These are phyloP conservation scores for Tetradesmus obliquus DNA, from an alignment of 139 green algal genomes.

Conservation along the genomic window DNA sequence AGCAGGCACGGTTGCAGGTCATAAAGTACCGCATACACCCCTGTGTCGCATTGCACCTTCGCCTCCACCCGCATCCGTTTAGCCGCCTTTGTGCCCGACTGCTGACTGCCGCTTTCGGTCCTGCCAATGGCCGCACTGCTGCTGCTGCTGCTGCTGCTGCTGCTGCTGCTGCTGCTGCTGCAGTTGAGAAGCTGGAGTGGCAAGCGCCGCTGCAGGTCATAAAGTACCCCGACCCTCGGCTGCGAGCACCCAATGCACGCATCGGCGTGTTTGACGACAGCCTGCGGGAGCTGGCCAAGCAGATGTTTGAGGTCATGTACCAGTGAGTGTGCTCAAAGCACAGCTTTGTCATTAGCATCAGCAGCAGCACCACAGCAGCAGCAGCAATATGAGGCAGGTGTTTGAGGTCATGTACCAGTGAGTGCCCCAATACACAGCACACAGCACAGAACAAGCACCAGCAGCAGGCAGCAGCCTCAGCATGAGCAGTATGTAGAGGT, in stretches of 20 bases:
- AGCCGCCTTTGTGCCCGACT: too few relatives aligned
- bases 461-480: too few relatives aligned
- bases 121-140: neutral
- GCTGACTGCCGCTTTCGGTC: neutral
- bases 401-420: conserved; percentile 96
- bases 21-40: conserved; percentile 74
- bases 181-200: conserved; percentile 78
- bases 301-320: conserved; percentile 99
- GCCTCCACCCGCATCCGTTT: too few relatives aligned
- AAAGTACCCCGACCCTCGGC: conserved; percentile 91
- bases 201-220: conserved; percentile 81
- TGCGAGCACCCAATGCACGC: conserved; percentile 87
- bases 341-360: conserved; percentile 4
- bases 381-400: conserved; percentile 81
- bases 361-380: neutral
- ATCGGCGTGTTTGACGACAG: conserved; percentile 83
- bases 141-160: neutral
- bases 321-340: conserved; percentile 51
- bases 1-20: conserved; percentile 76
- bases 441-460: too few relatives aligned
- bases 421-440: neutral
- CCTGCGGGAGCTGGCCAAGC: conserved; percentile 80
- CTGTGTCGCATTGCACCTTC: too few relatives aligned
- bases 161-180: neutral
- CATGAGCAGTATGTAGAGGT: neutral